Base-by-base conservation (phyloP, 129 eudicot species). In the Helianthus annuus region DNA sequence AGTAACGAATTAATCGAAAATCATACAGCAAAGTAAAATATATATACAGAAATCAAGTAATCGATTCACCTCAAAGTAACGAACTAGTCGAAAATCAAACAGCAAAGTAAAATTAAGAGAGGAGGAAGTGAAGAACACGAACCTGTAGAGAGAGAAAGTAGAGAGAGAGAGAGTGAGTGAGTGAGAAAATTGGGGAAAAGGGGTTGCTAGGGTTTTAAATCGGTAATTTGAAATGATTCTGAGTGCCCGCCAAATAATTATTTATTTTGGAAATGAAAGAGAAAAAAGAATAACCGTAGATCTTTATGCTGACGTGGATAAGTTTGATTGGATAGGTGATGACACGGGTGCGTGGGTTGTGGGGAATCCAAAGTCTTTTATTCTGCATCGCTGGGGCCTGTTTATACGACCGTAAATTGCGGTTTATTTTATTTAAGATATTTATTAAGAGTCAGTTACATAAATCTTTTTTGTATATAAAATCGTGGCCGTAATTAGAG, bases 201-300 rank as follows among this genome's bases (percentile, higher is more conserved):
- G 77, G 83, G 55, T 34, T 66, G 84, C 82, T 86, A 78, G 92
- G 96, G 90, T 86, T 89, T 86, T 78, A 71, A 38, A 70, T 75
- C 63, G 8, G 52, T 49, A 15, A 71, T 89, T 90, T 87, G 97
- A 88, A 76, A 68, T 75, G 11, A 12, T n/a, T 32, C 7, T 59
- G 63, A 64, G 16, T 82, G 89, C 95, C 95, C 91, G 95, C 95
- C 95, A 87, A 85, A 81, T 71, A 63, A 27, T 60, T 68, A 2
- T 60, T 13, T 29, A 29, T 29, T 29, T 29, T 32, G 13, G 66
- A 13, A 60, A 60, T 32, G 45, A 46, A 42, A 40, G 4, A 10
- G 4, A 10, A 49, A 66, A 63, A 48, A 29, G 29, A 59, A 75
- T 53, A 69, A 78, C 36, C 63, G 67, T 77, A 65, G 74, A 60